These are phyloP conservation scores for Spergularia bocconei DNA, from an alignment of 148 eudicot species.

Conservation along the genomic window DNA sequence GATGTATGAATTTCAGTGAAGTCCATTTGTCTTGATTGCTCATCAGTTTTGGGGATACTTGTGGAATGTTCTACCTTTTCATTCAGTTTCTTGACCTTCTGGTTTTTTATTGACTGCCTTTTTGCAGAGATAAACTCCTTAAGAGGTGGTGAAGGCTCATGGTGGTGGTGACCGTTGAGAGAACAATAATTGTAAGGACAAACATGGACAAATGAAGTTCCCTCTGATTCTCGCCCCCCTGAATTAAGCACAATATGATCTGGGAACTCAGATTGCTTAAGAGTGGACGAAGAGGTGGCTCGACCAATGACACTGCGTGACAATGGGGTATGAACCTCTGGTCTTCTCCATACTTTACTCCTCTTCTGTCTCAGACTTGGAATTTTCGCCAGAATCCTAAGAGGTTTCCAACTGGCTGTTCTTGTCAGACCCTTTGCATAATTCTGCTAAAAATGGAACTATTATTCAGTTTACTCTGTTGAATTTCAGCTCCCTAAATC, in stretches of 20 bases:
- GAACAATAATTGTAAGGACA: slow-evolving; percentile 85
- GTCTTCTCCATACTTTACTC: slow-evolving; percentile 29
- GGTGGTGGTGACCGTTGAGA: slow-evolving; percentile 57
- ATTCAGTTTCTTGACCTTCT: slow-evolving; percentile 38
- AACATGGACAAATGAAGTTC: slow-evolving; percentile 42
- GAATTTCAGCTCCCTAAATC: slow-evolving; percentile 6
- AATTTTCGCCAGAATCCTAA: slow-evolving; percentile 46
- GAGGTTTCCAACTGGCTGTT: slow-evolving; percentile 48
- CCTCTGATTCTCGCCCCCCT: slow-evolving; percentile 41
- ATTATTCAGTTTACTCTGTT: slow-evolving; percentile 11
- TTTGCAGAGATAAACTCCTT: slow-evolving; percentile 49
- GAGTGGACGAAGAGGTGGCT: slow-evolving; percentile 72
- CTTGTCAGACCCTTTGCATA: slow-evolving; percentile 33
- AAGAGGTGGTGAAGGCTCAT: slow-evolving; percentile 40
- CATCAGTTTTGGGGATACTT: slow-evolving; percentile 27
- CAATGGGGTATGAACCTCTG: slow-evolving; percentile 22
- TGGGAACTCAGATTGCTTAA: slow-evolving; percentile 61
- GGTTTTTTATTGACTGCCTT: slow-evolving; percentile 39
- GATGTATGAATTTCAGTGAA: slow-evolving; percentile 24
- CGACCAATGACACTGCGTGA: slow-evolving; percentile 37
- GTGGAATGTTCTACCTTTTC: slow-evolving; percentile 16
- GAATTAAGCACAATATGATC: slow-evolving; percentile 33
- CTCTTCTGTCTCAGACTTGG: slow-evolving; percentile 60
- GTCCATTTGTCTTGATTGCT: slow-evolving; percentile 24
- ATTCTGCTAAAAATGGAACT: slow-evolving; percentile 27